Evolutionary conservation across 805 yeast genomes (phyloP), one percentile per base, ranked within the genome.

Genomic region (Metschnikowia picachoensis): DNA sequence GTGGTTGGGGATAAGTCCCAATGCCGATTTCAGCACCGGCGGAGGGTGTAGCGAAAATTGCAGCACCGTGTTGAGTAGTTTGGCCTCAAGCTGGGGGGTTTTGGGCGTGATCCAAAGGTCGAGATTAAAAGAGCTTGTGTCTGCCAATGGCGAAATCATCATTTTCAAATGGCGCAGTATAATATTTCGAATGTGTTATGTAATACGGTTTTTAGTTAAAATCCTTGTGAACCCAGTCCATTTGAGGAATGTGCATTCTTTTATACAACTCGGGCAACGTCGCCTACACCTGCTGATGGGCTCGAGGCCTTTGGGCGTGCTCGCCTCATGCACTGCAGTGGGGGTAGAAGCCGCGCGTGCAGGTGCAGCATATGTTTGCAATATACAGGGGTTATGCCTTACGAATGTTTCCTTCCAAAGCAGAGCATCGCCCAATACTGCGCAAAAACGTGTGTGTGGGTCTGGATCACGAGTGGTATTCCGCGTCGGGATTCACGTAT

Each of bases 1-100:
- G 30, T 30, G 35, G 51, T 53, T 53, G 29, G 62, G 56, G 17
- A 32, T 37, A 12, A 39, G 17, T 9, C 40, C 43, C 30, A 38
- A 43, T 12, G 32, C 41, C 13, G 41, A 14, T 41, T 41, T 44
- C n/a, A 27, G 10, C 8, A 39, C 33, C 13, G 43, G 43, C n/a
- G 43, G 37, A n/a, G 43, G 38, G 35, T 35, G 39, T 14, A 36
- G 35, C 30, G 49, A 44, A 27, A 30, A 48, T 36, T 39, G 51
- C 20, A 42, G 51, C 36, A 37, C 42, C 3, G 39, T 40, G 30
- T 32, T 41, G 33, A 31, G 46, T n/a, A 35, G 16, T 14, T 44
- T 17, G 27, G 47, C 39, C 20, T 44, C 47, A n/a, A 44, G 43
- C 29, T 17, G 49, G 29, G 49, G 30, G 14, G 39, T 38, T 28